Evolutionary conservation across 2,329 filamentous ascomycete species (phyloP).

Genomic region (Biscogniauxia mediterranea): DNA sequence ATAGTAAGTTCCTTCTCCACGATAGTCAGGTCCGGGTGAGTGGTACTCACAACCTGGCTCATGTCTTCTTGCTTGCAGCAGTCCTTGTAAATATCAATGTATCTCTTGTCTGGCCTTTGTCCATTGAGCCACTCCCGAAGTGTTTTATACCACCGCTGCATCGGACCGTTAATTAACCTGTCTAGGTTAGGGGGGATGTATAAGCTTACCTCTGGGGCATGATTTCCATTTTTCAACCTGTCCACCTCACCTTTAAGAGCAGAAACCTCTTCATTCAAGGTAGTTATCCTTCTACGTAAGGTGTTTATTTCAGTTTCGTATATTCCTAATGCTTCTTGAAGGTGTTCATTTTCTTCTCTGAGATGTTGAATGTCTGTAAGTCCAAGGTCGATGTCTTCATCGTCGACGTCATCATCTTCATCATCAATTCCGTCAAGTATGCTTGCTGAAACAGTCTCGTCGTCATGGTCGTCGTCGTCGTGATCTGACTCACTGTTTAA

Average conservation of each 20-base stretch:
- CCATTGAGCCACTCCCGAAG: conserved; percentile 6
- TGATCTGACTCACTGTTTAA: too few species aligned
- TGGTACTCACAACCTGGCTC: conserved; percentile 10
- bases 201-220: conserved; percentile 1
- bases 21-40: conserved; percentile 33
- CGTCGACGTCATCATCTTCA: background rate
- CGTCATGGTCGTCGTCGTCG: too few species aligned
- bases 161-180: background rate
- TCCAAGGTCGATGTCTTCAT: background rate
- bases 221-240: conserved; percentile 1
- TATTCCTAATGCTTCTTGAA: too few species aligned
- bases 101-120: background rate
- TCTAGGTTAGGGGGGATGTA: background rate
- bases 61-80: conserved; percentile 38
- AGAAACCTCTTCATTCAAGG: background rate
- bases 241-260: background rate
- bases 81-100: conserved; percentile 21
- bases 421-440: background rate
- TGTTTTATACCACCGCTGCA: conserved; percentile 13
- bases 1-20: background rate
- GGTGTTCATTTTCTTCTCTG: too few species aligned
- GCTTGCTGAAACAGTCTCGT: too few species aligned
- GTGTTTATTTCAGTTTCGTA: background rate
- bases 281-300: background rate
- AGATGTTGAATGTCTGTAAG: too few species aligned